Evolutionary conservation across 208 protist genomes (phyloP).

Genomic region (Leishmania turanica): DNA sequence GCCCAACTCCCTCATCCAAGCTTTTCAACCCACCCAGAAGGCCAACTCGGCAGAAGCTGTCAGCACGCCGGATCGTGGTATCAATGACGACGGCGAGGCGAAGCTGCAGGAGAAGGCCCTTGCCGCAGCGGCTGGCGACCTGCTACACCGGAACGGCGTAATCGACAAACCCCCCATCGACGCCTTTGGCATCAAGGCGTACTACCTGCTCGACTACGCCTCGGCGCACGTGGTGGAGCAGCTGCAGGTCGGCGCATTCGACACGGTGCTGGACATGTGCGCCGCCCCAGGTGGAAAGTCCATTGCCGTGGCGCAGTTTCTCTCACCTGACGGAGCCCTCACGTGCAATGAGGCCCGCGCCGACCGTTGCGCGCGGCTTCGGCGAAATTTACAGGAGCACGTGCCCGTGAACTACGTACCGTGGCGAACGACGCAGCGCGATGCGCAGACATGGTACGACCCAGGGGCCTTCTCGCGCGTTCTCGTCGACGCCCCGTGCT

Average conservation of each 20-base stretch:
- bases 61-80: neutral
- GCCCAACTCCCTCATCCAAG: conserved; percentile 42
- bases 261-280: conserved; percentile 87
- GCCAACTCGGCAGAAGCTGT: neutral
- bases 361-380: conserved; percentile 72
- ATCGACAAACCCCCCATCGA: conserved; percentile 54
- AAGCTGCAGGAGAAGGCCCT: neutral
- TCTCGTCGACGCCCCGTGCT: conserved; percentile 93
- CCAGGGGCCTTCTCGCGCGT: conserved; percentile 75
- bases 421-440: conserved; percentile 64
- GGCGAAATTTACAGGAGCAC: conserved; percentile 70
- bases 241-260: conserved; percentile 66
- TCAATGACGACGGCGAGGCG: neutral
- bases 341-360: conserved; percentile 65
- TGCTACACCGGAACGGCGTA: conserved; percentile 7
- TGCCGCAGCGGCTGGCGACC: neutral
- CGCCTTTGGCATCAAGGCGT: conserved; percentile 67
- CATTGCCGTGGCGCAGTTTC: conserved; percentile 78
- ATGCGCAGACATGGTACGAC: conserved; percentile 72
- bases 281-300: conserved; percentile 81
- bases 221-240: conserved; percentile 76
- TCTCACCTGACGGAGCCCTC: conserved; percentile 67
- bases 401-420: conserved; percentile 68
- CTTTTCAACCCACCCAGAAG: conserved; percentile 28
- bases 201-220: conserved; percentile 86